Evolutionary conservation across 2,329 filamentous ascomycete species (phyloP), one percentile per base, ranked within the genome.

Genomic region (Fusarium siculi): DNA sequence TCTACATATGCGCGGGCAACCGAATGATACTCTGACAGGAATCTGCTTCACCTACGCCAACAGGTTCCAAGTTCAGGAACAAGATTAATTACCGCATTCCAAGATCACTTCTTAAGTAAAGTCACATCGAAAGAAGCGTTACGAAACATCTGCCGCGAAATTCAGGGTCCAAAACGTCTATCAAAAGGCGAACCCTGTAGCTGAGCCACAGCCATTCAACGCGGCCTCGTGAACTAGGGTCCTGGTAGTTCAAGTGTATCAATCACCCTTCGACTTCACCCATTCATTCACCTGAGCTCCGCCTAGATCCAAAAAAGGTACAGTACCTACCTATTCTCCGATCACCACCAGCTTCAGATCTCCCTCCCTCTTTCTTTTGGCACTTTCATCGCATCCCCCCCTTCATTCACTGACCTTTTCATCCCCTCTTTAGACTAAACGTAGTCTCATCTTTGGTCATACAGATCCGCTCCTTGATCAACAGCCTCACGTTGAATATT

Each of bases 191-290:
- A 66, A 49, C 44, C n/a, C 39, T 59, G 23, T 59, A 66, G 70
- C 77, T 79, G 74, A 79, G 78, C 77, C 77, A 79, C 78, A 64
- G 49, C 53, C 53, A 39, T 66, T 66, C 46, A 61, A 76, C 76
- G 76, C 74, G 74, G 76, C 76, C 70, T 55, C 44, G 40, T 57
- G 43, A 49, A 67, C 69, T 57, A 62, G 57, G 55, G 64, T 70
- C 65, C 50, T 66, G 49, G 71, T 62, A 69, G 70, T 39, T 47
- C 34, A 56, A 72, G 71, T 50, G 32, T 74, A 65, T 49, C 55
- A 37, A 65, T 49, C 55, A 37, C 43, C 44, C 44, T 47, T 50
- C 46, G 63, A 70, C 61, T 59, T 70, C 65, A 65, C 47, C 56
- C 68, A 63, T 74, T 61, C 72, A 73, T 74, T 61, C 55, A 74